phyloP scores from a whole-genome alignment of 305 asterid genomes.

The Salvia sclarea region DNA sequence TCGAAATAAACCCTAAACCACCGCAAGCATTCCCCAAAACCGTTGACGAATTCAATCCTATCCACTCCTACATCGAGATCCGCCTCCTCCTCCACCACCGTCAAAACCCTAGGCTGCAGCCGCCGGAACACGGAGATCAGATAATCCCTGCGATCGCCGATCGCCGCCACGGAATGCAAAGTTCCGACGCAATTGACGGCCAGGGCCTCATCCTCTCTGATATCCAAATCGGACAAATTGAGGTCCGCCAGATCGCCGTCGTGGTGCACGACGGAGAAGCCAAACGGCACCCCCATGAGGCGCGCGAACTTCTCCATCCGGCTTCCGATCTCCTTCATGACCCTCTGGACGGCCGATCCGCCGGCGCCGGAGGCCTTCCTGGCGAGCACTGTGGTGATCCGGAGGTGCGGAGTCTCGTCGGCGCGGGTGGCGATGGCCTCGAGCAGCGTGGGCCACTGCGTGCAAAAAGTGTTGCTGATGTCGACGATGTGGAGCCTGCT shows the following conservation, averaged over 20 bases:
- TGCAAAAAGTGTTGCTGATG: slow-evolving; percentile 83
- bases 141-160: slow-evolving; percentile 52
- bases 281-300: slow-evolving; percentile 94
- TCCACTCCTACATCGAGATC: slow-evolving; percentile 73
- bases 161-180: slow-evolving; percentile 57
- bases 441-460: slow-evolving; percentile 96
- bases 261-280: slow-evolving; percentile 64
- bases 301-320: slow-evolving; percentile 94
- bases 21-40: slow-evolving; percentile 75
- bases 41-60: slow-evolving; percentile 58
- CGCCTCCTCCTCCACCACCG: slow-evolving; percentile 91
- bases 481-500: slow-evolving; percentile 71
- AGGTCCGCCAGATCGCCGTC: slow-evolving; percentile 75
- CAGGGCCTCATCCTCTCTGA: slow-evolving; percentile 72
- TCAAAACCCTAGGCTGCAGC: slow-evolving; percentile 65
- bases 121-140: slow-evolving; percentile 56
- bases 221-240: slow-evolving; percentile 46
- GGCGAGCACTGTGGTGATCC: slow-evolving; percentile 68
- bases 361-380: slow-evolving; percentile 29
- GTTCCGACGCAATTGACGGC: slow-evolving; percentile 81
- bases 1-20: slow-evolving; percentile 99
- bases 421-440: slow-evolving; percentile 91
- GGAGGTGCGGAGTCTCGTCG: slow-evolving; percentile 85
- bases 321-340: slow-evolving; percentile 79
- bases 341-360: slow-evolving; percentile 52